Base-by-base conservation (phyloP, 108 stramenopile species). In the Cylindrotheca fusiformis region DNA sequence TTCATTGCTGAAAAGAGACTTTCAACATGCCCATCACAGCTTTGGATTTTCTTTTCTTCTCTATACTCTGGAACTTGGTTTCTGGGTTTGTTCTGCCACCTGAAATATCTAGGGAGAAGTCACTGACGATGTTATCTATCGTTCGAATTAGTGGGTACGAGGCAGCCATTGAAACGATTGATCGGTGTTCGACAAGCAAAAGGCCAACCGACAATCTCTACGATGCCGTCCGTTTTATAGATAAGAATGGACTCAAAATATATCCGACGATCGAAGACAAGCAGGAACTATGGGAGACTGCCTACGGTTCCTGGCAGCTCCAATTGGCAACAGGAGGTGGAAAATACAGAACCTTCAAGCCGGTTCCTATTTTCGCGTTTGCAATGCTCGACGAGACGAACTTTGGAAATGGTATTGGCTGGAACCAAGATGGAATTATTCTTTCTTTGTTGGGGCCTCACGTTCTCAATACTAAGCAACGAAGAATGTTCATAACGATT, bases 301-400 rank as follows among this genome's bases (percentile, higher is more conserved):
- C 79, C 28, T 60, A 78, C 26, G 83, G 83, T 17, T 84, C 83
- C 24, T 84, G 83, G 83, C 76, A 81, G 44, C 57, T 84, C 10
- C 74, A 73, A 30, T 48, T 84, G 56, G 83, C 83, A 3, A 84
- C 83, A 14, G 83, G 83, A 2, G 77, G 74, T 48, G 79, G 80
- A 21, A 68, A 47, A 27, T 68, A 14, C 18, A 78, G 54, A 14
- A 68, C 69, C 20, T 84, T 84, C 63, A 84, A 84, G 49, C 62
- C 77, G 10, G 69, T 84, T 4, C 83, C 83, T 44, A 81, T 84
- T 32, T 84, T 84, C 66, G 83, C 83, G n/a, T 84, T 63, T 69
- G 83, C 83, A 12, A 71, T 81, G 74, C 67, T 84, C 31, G 83
- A 84, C 30, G 83, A 84, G 27, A 58, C 44, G 1, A 72, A 65